Evolutionary conservation across 306 rosid genomes (phyloP).

Genomic region (Glycine latifolia): DNA sequence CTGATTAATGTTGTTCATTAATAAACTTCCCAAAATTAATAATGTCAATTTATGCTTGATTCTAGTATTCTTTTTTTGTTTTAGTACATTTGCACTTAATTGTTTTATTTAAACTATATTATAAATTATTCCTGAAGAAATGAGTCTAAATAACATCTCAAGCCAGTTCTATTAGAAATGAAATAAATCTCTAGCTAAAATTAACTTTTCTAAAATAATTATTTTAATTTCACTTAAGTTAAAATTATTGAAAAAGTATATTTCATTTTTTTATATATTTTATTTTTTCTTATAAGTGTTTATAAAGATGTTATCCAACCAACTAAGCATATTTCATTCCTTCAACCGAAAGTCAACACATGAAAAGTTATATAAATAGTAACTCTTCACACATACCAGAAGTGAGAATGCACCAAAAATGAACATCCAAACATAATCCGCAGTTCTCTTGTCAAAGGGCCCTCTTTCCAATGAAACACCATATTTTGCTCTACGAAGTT

Average conservation of each 20-base stretch:
- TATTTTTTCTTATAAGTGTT: too few species aligned
- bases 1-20: neutral
- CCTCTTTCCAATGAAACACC: conserved; percentile 81
- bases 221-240: too few species aligned
- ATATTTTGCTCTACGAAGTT: conserved; percentile 68
- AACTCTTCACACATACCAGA: conserved; percentile 54
- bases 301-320: too few species aligned
- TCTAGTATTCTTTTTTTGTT: neutral
- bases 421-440: conserved; percentile 81
- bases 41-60: neutral
- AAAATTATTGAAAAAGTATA: too few species aligned
- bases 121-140: neutral
- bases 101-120: neutral
- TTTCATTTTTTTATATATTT: too few species aligned
- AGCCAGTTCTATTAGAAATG: neutral
- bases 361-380: conserved; percentile 19
- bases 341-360: neutral
- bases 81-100: neutral
- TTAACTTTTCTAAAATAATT: too few species aligned
- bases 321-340: too few species aligned
- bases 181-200: too few species aligned
- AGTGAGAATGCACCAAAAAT: conserved; percentile 76
- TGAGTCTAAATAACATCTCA: too few species aligned
- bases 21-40: neutral
- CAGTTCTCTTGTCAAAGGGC: conserved; percentile 83